Base-by-base conservation (phyloP, 2,329 filamentous ascomycete genomes). In the Diaporthe vexans region DNA sequence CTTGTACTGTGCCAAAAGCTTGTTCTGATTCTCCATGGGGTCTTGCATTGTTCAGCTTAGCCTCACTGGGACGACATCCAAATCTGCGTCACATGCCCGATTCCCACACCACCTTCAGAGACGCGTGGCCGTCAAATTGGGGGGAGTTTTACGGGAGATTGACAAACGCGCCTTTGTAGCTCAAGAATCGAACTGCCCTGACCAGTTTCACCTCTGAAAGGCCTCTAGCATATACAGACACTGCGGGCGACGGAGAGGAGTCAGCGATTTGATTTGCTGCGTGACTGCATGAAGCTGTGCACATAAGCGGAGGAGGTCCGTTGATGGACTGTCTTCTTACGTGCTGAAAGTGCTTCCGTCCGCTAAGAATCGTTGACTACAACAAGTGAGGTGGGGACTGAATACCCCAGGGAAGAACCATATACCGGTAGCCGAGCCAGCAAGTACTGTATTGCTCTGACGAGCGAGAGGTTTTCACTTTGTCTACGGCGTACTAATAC, bases 11-110 rank as follows among this genome's bases (percentile, higher is more conserved):
- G 29, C 15, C 19, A 37, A 58, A 58, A 68, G 63, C 63, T 68
- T 68, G 63, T 52, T 54, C 37, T 54, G 33, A 3, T 67, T 40
- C 46, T 48, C 17, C 43, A 24, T 51, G 37, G 61, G 29, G 26
- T 51, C 3, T 26, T 35, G 29, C 29, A 67, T 29, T 52, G 61
- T 52, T 29, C 61, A n/a, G 11, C 33, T 37, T 52, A 67, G 63
- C 29, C 63, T 33, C 48, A 37, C 33, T 52, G n/a, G 63, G 8
- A 67, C 46, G 46, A 67, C 63, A 37, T 51, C 19, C 59, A 33
- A 15, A n/a, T 33, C 10, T 65, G 37, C 37, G 26, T 51, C 61
- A 67, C 26, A 67, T 67, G 61, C 46, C 21, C 9, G 29, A n/a
- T 54, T 13, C 9, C 33, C 46, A 68, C 48, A 68, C 48, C 63